Evolutionary conservation across 345 rosid species (phyloP).

Genomic region (Euphorbia tirucalli): DNA sequence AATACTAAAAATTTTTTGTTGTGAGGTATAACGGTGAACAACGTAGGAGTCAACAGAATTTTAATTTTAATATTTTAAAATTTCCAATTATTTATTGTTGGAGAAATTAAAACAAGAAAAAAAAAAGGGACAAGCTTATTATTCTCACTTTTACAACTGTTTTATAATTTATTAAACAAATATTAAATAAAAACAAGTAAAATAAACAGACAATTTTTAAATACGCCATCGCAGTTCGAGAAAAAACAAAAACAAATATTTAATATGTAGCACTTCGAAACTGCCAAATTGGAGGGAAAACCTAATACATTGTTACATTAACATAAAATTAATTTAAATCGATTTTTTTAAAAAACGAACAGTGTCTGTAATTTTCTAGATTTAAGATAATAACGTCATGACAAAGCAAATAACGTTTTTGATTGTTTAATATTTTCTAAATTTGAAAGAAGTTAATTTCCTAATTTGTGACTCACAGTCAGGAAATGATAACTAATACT

Average conservation of each 20-base stretch:
- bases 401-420: background rate
- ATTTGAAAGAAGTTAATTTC: background rate
- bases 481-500: background rate
- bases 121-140: too few species aligned
- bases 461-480: background rate
- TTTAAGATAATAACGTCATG: background rate
- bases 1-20: too few species aligned
- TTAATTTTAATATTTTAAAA: too few species aligned
- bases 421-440: background rate
- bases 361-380: background rate
- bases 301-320: too few species aligned
- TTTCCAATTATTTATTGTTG: too few species aligned
- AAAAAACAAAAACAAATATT: background rate
- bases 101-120: too few species aligned
- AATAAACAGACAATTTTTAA: background rate
- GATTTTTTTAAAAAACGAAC: background rate
- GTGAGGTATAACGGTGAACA: too few species aligned
- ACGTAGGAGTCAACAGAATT: too few species aligned
- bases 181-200: background rate
- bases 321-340: background rate
- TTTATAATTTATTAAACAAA: background rate
- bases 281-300: conserved; percentile 13
- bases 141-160: background rate
- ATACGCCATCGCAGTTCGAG: background rate
- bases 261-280: background rate